Evolutionary conservation across 805 yeast genomes (phyloP).

Genomic region (Candida cerambycidarum): DNA sequence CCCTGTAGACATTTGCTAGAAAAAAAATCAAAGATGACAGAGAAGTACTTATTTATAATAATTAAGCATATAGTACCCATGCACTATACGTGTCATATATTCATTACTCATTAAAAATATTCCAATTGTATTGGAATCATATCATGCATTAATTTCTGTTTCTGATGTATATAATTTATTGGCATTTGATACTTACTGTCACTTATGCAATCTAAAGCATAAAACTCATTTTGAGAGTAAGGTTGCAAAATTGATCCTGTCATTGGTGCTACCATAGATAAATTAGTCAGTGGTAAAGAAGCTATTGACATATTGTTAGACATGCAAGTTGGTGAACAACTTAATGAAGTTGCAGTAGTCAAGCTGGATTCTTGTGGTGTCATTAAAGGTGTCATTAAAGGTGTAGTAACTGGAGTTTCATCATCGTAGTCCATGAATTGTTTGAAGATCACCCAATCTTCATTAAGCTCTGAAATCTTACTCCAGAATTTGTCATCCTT

Average conservation of each 20-base stretch:
- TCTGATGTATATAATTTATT: not conserved
- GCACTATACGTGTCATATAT: no score
- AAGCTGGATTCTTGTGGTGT: conserved; percentile 2
- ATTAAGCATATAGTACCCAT: no score
- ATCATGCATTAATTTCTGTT: conserved; percentile 2
- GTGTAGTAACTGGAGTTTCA: conserved; percentile 6
- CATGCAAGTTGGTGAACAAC: not conserved
- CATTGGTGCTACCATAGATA: not conserved
- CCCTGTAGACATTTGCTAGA: no score
- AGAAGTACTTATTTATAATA: no score
- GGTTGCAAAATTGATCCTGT: not conserved
- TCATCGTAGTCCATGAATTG: conserved; percentile 7
- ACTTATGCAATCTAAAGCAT: not conserved
- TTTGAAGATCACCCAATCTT: conserved; percentile 6
- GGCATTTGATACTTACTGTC: not conserved
- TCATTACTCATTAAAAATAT: conserved; percentile 8
- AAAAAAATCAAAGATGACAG: no score
- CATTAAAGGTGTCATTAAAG: conserved; percentile 9
- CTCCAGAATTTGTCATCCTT: conserved; percentile 26
- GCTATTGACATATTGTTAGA: not conserved
- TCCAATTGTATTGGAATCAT: conserved; percentile 5
- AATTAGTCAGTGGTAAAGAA: not conserved
- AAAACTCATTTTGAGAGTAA: not conserved
- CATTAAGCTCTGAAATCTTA: not conserved
- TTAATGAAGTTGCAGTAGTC: not conserved